These are phyloP conservation scores for Alternaria gansuensis DNA, from an alignment of 2,329 filamentous ascomycete genomes.

Conservation along the genomic window DNA sequence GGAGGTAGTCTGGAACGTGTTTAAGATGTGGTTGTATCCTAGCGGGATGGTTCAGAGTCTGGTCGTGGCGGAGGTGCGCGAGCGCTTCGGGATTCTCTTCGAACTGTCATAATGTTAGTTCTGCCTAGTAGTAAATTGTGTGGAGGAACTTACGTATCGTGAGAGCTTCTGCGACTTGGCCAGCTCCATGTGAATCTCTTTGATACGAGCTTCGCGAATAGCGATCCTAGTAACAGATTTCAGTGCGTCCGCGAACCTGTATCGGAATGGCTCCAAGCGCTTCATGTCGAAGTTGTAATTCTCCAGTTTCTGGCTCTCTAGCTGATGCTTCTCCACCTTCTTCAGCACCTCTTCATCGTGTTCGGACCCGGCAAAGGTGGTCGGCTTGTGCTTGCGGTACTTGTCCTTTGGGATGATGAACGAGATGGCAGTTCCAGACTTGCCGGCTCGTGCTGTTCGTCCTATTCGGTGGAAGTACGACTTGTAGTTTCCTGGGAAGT, in stretches of 20 bases:
- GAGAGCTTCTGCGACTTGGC: slow-evolving; percentile 88
- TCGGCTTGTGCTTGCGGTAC: slow-evolving; percentile 90
- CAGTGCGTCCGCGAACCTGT: slow-evolving; percentile 85
- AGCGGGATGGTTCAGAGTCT: slow-evolving; percentile 78
- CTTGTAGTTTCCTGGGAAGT: slow-evolving; percentile 85
- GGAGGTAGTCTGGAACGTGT: slow-evolving; percentile 84
- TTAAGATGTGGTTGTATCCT: slow-evolving; percentile 88
- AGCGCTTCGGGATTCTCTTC: slow-evolving; percentile 95
- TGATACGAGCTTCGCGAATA: slow-evolving; percentile 85
- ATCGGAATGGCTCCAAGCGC: slow-evolving; percentile 91
- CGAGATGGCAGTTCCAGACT: slow-evolving; percentile 93
- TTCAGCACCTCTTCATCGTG: slow-evolving; percentile 85
- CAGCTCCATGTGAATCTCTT: slow-evolving; percentile 87
- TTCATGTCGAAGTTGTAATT: slow-evolving; percentile 95
- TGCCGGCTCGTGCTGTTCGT: slow-evolving; percentile 88
- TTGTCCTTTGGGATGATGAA: slow-evolving; percentile 86
- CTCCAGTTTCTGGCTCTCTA: slow-evolving; percentile 81
- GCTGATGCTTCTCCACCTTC: slow-evolving; percentile 83
- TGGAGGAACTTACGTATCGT: slow-evolving; percentile 32
- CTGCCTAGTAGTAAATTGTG: not conserved
- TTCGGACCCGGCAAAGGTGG: slow-evolving; percentile 75
- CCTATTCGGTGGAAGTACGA: slow-evolving; percentile 98
- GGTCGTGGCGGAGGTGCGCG: slow-evolving; percentile 86
- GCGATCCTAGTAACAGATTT: slow-evolving; percentile 89
- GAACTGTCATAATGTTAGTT: slow-evolving; percentile 68